A percentile compares a stretch with the other conserved stretches of the same genome.
phyloP scores from a whole-genome alignment of 75 land plant species.

The Cunninghamia lanceolata region DNA sequence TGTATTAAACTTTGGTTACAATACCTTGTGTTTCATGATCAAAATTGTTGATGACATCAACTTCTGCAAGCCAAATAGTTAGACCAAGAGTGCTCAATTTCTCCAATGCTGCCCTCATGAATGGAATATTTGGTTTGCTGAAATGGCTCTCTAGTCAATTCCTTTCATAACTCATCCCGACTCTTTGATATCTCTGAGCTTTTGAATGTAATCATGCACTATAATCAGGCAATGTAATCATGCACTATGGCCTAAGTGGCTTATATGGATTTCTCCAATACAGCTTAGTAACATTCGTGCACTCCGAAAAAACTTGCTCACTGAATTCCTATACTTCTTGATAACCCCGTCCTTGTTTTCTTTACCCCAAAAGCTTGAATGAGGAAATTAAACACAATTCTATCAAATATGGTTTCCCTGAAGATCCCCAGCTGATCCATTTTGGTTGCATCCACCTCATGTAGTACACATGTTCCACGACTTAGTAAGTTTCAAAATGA shows the following conservation, averaged over 20 bases:
- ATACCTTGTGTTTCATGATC: slow-evolving; percentile 43
- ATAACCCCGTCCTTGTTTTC: neutral
- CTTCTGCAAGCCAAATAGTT: slow-evolving; percentile 85
- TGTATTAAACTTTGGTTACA: too few species aligned
- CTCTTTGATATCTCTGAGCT: slow-evolving; percentile 34
- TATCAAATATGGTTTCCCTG: slow-evolving; percentile 24
- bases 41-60: slow-evolving; percentile 41
- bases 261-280: neutral
- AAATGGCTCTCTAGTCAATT: slow-evolving; percentile 73
- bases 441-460: slow-evolving; percentile 54
- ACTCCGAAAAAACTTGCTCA: neutral
- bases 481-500: neutral
- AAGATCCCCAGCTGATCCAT: slow-evolving; percentile 23
- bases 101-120: slow-evolving; percentile 62
- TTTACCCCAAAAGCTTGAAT: slow-evolving; percentile 43
- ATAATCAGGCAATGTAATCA: neutral
- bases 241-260: too few species aligned
- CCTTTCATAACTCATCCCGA: slow-evolving; percentile 56
- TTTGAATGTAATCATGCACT: slow-evolving; percentile 48
- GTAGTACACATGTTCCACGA: slow-evolving; percentile 12
- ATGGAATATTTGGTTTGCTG: slow-evolving; percentile 48
- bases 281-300: neutral
- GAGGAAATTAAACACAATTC: slow-evolving; percentile 54
- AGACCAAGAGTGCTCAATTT: slow-evolving; percentile 57
- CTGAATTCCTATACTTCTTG: neutral